Evolutionary conservation across 1,284 basidiomycete species (phyloP).

Genomic region (Irpex lacteus): DNA sequence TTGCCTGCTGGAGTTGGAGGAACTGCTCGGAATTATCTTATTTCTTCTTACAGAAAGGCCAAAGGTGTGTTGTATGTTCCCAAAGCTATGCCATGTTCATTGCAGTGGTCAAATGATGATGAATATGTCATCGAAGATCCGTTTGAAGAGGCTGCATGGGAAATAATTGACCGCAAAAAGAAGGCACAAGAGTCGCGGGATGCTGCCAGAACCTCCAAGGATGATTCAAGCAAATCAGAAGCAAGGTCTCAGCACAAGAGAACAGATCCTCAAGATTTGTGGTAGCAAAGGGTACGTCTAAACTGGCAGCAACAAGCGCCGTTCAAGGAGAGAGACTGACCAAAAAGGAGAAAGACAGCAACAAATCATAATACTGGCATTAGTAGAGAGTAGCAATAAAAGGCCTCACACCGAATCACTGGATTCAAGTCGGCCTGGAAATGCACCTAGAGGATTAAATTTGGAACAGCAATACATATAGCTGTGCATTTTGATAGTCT

Average conservation of each 20-base stretch:
- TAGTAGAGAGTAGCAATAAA: too few relatives aligned
- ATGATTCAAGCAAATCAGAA: background rate
- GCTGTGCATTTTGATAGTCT: slow-evolving; percentile 4
- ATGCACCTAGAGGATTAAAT: background rate
- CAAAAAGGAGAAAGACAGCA: background rate
- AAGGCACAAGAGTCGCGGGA: background rate
- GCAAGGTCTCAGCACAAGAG: background rate
- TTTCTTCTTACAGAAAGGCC: slow-evolving; percentile 10
- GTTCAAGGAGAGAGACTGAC: background rate
- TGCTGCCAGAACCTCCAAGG: background rate
- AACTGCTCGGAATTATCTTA: slow-evolving; percentile 14
- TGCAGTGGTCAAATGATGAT: background rate
- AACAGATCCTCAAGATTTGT: background rate
- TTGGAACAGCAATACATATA: background rate
- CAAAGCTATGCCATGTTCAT: background rate
- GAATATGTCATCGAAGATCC: background rate
- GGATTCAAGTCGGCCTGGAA: background rate
- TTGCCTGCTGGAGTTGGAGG: slow-evolving; percentile 21
- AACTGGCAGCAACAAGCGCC: background rate
- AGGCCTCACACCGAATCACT: too few relatives aligned
- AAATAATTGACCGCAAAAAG: background rate
- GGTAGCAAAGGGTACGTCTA: background rate
- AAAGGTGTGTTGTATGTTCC: background rate
- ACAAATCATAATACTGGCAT: too few relatives aligned
- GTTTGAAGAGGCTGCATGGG: background rate